A percentile compares a stretch with the other conserved stretches of the same genome.
These are phyloP conservation scores for Zostera marina DNA, from an alignment of 116 monocot genomes.

Conservation along the genomic window DNA sequence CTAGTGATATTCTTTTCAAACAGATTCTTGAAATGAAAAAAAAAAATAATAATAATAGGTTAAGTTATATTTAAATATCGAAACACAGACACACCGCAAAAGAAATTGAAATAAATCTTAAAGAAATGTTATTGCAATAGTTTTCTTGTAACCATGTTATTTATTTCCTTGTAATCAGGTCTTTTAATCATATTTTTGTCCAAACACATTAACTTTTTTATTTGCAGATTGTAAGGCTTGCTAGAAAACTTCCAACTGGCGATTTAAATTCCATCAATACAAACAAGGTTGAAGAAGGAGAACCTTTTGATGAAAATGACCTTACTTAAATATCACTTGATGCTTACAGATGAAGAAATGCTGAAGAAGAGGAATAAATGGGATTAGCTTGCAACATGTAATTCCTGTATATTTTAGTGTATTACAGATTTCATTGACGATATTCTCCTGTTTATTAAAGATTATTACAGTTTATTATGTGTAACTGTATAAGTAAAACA, in stretches of 20 bases:
- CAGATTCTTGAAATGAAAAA: too few species aligned
- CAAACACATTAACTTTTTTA: background rate
- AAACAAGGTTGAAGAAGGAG: conserved; percentile 18
- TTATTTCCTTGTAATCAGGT: too few species aligned
- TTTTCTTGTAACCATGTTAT: too few species aligned
- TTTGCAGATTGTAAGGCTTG: conserved; percentile 45
- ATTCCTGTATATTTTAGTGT: background rate
- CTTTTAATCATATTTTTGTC: background rate
- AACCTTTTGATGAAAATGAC: conserved; percentile 37
- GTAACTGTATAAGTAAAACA: background rate
- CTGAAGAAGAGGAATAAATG: background rate
- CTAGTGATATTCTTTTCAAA: too few species aligned
- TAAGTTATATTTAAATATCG: too few species aligned
- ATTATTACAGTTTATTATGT: background rate
- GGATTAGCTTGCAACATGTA: background rate
- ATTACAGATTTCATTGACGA: background rate
- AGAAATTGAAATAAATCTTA: too few species aligned
- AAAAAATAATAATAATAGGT: too few species aligned
- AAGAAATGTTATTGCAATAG: too few species aligned
- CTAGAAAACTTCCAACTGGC: conserved; percentile 56
- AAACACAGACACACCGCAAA: too few species aligned
- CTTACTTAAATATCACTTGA: conserved; percentile 19
- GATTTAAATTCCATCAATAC: conserved; percentile 31
- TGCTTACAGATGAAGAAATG: background rate
- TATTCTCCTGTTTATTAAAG: background rate